Evolutionary conservation across 1,284 basidiomycete genomes (phyloP).

Genomic region (Marasmius fiardii): DNA sequence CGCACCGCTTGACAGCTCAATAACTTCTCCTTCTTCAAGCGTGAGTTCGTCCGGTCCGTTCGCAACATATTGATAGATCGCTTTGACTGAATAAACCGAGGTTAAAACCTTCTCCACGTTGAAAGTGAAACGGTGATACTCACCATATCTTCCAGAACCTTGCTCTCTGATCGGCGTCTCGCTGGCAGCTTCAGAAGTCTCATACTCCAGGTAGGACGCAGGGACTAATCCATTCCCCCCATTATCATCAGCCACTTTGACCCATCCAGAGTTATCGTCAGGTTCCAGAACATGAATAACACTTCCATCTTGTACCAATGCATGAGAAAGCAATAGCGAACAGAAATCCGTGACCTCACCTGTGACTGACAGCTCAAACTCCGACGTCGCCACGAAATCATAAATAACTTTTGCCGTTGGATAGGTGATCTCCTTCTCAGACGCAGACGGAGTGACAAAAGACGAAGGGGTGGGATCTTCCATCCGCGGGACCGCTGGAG

Average conservation of each 20-base stretch:
- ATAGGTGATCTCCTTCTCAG: slow-evolving; percentile 38
- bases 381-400: slow-evolving; percentile 67
- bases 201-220: slow-evolving; percentile 64
- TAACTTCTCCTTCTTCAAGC: slow-evolving; percentile 55
- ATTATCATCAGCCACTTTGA: slow-evolving; percentile 61
- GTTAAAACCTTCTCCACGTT: background rate
- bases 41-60: slow-evolving; percentile 69
- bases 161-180: slow-evolving; percentile 19
- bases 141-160: slow-evolving; percentile 47
- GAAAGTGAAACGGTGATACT: slow-evolving; percentile 12
- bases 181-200: slow-evolving; percentile 21
- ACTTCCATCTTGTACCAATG: slow-evolving; percentile 45
- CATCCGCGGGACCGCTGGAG: slow-evolving; percentile 2
- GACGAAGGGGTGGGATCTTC: slow-evolving; percentile 49
- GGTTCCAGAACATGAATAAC: slow-evolving; percentile 63
- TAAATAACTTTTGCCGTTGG: slow-evolving; percentile 63
- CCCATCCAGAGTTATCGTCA: slow-evolving; percentile 84
- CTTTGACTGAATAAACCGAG: slow-evolving; percentile 49
- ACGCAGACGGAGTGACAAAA: slow-evolving; percentile 38
- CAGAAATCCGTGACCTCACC: slow-evolving; percentile 38
- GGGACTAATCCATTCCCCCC: slow-evolving; percentile 73
- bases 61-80: slow-evolving; percentile 66
- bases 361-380: slow-evolving; percentile 67
- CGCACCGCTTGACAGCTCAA: slow-evolving; percentile 61
- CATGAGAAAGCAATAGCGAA: background rate